A percentile compares a stretch with the other conserved stretches of the same genome.
These are phyloP conservation scores for Aspergillus diversus DNA, from an alignment of 495 filamentous ascomycete genomes.

Conservation along the genomic window DNA sequence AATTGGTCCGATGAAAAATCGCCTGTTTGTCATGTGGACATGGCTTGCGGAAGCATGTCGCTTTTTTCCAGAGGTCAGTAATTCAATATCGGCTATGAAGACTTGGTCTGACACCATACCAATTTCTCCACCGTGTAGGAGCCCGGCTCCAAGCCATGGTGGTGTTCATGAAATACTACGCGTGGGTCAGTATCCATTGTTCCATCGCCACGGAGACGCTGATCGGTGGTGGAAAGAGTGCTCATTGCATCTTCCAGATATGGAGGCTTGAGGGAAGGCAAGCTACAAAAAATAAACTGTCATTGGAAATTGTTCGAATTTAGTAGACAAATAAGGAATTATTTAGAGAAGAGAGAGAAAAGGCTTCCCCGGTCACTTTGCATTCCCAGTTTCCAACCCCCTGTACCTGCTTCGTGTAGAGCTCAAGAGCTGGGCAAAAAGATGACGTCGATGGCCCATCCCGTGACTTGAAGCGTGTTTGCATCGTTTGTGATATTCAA, in stretches of 20 bases:
- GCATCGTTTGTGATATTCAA: slow-evolving; percentile 16
- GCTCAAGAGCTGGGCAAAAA: slow-evolving; percentile 3
- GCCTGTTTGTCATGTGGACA: slow-evolving; percentile 63
- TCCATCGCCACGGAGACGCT: slow-evolving; percentile 17
- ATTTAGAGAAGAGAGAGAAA: not conserved
- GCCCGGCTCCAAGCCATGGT: slow-evolving; percentile 43
- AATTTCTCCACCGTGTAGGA: slow-evolving; percentile 60
- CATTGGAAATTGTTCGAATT: not conserved
- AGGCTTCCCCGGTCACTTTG: not conserved
- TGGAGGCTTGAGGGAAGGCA: not conserved
- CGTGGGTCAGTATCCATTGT: slow-evolving; percentile 26
- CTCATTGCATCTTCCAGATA: slow-evolving; percentile 35
- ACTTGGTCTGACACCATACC: slow-evolving; percentile 37
- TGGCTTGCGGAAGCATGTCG: slow-evolving; percentile 66
- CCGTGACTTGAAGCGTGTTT: slow-evolving; percentile 16
- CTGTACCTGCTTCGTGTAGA: not conserved
- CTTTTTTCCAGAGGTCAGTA: slow-evolving; percentile 33
- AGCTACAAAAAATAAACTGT: not conserved
- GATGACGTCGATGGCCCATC: slow-evolving; percentile 36
- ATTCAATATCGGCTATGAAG: not conserved
- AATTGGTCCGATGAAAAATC: slow-evolving; percentile 71
- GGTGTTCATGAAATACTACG: slow-evolving; percentile 28
- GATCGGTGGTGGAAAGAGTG: slow-evolving; percentile 18
- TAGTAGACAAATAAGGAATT: not conserved
- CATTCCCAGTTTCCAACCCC: not conserved